A percentile compares a stretch with the other conserved stretches of the same genome.
Evolutionary conservation across 805 yeast species (phyloP).

Genomic region (Starmerella bombi): DNA sequence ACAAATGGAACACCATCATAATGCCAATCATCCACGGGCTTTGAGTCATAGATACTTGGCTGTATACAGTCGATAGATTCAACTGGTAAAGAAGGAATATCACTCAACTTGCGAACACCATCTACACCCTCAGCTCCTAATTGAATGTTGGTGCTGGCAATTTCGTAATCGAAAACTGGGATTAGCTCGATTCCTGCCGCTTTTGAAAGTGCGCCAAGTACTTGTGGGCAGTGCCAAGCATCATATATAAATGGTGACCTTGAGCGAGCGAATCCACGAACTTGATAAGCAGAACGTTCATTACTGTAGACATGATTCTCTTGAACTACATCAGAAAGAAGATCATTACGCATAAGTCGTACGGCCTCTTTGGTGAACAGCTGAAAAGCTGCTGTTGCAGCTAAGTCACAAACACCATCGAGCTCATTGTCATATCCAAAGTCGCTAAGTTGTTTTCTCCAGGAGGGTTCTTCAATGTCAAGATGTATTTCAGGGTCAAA

Average conservation of each 20-base stretch:
- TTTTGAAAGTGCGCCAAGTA: slow-evolving; percentile 39
- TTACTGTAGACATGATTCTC: slow-evolving; percentile 30
- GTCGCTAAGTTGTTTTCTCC: slow-evolving; percentile 36
- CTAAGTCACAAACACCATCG: slow-evolving; percentile 42
- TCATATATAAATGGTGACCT: slow-evolving; percentile 39
- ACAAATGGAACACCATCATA: slow-evolving; percentile 51
- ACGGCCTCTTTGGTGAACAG: slow-evolving; percentile 49
- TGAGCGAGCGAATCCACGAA: slow-evolving; percentile 40
- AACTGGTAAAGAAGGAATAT: slow-evolving; percentile 6
- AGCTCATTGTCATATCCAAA: slow-evolving; percentile 35
- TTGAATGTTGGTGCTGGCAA: slow-evolving; percentile 39
- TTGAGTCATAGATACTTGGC: slow-evolving; percentile 7
- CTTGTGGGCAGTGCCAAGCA: slow-evolving; percentile 49
- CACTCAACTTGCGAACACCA: slow-evolving; percentile 9
- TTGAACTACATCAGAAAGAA: slow-evolving; percentile 30
- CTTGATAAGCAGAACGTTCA: slow-evolving; percentile 24
- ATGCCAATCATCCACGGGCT: slow-evolving; percentile 51
- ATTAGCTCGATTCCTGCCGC: slow-evolving; percentile 50
- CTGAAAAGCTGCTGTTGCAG: slow-evolving; percentile 48
- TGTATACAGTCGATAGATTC: slow-evolving; percentile 3
- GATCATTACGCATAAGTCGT: slow-evolving; percentile 44
- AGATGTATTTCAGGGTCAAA: slow-evolving; percentile 31
- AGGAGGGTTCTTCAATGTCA: slow-evolving; percentile 24
- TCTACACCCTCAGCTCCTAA: slow-evolving; percentile 10
- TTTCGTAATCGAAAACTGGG: slow-evolving; percentile 44